Conservation (phyloP, 805 yeast genomes). For the Candida boidinii region DNA sequence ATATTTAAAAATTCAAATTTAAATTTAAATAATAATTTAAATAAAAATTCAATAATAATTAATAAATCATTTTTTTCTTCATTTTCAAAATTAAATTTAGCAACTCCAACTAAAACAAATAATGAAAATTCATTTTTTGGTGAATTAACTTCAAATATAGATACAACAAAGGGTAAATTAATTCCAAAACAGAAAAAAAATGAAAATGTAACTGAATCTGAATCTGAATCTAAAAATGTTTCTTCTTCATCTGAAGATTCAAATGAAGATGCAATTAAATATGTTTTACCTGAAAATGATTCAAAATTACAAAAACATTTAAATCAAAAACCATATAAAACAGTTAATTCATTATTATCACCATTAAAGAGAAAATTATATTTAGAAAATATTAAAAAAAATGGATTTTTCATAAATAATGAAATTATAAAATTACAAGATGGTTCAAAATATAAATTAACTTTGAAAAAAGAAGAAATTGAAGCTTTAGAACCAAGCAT, state of each 20-base stretch:
- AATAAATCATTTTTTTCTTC: no score
- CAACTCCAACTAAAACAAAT: conserved; percentile 1
- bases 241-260: conserved; percentile 2
- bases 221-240: background rate
- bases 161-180: conserved; percentile 2
- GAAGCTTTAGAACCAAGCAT: conserved; percentile 81
- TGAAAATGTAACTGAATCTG: background rate
- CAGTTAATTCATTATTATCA: conserved; percentile 48
- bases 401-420: conserved; percentile 65
- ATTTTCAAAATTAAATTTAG: background rate
- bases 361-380: conserved; percentile 68
- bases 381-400: conserved; percentile 44
- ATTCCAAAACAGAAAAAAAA: background rate
- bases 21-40: no score
- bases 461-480: conserved; percentile 55
- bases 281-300: conserved; percentile 23
- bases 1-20: no score
- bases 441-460: conserved; percentile 42
- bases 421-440: conserved; percentile 35
- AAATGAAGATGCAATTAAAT: conserved; percentile 7
- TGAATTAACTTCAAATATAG: conserved; percentile 13
- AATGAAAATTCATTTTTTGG: conserved; percentile 19
- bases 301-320: conserved; percentile 37
- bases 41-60: no score
- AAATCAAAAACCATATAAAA: conserved; percentile 43